phyloP scores from a whole-genome alignment of 495 filamentous ascomycete species.

The Xylaria cubensis region DNA sequence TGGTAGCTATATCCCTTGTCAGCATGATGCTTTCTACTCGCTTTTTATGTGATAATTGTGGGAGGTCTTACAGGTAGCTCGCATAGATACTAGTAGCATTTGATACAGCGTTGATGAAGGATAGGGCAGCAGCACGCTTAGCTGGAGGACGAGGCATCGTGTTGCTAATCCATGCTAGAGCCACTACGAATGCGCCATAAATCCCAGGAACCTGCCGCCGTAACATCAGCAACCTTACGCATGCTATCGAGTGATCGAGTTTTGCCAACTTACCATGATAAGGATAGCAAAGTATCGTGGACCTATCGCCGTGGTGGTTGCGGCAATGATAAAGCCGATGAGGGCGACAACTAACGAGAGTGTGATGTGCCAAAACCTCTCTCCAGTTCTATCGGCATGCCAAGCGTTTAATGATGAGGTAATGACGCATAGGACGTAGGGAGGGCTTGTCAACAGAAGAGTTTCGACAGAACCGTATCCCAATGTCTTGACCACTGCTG shows the following conservation, averaged over 20 bases:
- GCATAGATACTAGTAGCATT: conserved; percentile 79
- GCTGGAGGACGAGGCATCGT: conserved; percentile 82
- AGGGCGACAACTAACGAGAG: conserved; percentile 73
- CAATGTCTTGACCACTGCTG: conserved; percentile 79
- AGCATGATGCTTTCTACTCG: conserved; percentile 6
- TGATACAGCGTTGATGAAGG: conserved; percentile 81
- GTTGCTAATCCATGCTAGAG: conserved; percentile 80
- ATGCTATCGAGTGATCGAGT: background rate
- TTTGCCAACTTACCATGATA: conserved; percentile 65
- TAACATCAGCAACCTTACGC: background rate
- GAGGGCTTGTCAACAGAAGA: conserved; percentile 78
- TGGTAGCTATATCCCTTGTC: conserved; percentile 36
- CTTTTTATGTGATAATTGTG: too few relatives aligned
- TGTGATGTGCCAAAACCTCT: conserved; percentile 79
- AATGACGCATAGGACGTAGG: conserved; percentile 74
- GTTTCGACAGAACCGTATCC: conserved; percentile 61
- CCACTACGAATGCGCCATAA: conserved; percentile 74
- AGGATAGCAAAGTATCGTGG: conserved; percentile 84
- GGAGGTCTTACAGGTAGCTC: conserved; percentile 69
- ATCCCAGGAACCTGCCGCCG: conserved; percentile 53
- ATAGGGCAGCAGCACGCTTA: conserved; percentile 82
- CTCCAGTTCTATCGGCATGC: conserved; percentile 79
- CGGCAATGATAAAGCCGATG: conserved; percentile 76
- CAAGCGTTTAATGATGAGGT: conserved; percentile 75
- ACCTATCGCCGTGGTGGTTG: conserved; percentile 65